Evolutionary conservation across 164 flowering plant species (phyloP).

Genomic region (Vitis vinifera): DNA sequence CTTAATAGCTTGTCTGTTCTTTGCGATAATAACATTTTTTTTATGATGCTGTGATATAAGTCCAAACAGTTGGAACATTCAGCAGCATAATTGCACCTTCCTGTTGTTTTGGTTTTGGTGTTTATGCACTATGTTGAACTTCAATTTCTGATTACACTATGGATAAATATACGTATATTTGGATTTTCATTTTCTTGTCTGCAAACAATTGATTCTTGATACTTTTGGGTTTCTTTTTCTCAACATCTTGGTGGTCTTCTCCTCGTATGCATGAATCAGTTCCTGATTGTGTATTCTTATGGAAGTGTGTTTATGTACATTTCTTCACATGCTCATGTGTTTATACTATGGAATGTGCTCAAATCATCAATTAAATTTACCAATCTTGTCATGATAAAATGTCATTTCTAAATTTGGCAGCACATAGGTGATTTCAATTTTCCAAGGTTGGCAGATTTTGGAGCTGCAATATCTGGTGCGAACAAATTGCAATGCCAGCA

Average conservation of each 20-base stretch:
- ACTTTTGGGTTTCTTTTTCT: neutral
- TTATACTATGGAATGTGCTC: neutral
- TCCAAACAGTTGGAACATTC: constrained; percentile 1
- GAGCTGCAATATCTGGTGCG: constrained; percentile 97
- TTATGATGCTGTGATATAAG: no score
- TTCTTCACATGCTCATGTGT: no score
- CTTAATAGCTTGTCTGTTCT: neutral
- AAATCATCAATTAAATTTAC: neutral
- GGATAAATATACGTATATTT: no score
- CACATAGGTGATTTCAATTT: constrained; percentile 93
- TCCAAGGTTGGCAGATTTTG: constrained; percentile 95
- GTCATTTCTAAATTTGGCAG: constrained; percentile 38
- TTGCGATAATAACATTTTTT: no score
- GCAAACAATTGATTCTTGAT: neutral
- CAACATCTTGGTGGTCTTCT: neutral
- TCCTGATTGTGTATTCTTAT: neutral
- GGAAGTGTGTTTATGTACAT: neutral
- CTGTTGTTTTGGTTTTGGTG: neutral
- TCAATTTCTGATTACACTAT: no score
- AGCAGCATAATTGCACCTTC: neutral
- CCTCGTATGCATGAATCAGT: neutral
- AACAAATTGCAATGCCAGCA: constrained; percentile 76
- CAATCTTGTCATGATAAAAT: neutral
- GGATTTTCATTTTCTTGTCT: neutral
- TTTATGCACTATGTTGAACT: neutral